A percentile compares a stretch with the other conserved stretches of the same genome.
Conservation (phyloP, 768 basidiomycete species). For the Boletus speciosus region DNA sequence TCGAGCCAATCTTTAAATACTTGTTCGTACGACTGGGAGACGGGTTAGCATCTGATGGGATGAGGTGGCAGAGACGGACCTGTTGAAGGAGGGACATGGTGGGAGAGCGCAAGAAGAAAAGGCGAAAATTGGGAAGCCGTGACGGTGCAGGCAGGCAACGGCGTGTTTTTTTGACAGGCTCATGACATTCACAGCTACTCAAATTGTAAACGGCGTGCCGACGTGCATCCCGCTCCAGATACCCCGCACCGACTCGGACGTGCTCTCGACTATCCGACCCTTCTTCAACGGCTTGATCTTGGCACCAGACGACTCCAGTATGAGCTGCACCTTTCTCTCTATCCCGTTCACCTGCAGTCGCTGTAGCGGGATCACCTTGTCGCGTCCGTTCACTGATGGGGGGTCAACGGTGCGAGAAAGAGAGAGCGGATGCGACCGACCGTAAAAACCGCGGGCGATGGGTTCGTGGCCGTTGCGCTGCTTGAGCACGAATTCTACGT, state of each 20-base stretch:
- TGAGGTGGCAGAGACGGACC: background rate
- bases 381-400: slow-evolving; percentile 72
- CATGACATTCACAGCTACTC: slow-evolving; percentile 13
- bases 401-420: slow-evolving; percentile 10
- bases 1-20: slow-evolving; percentile 12
- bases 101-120: slow-evolving; percentile 2
- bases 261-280: slow-evolving; percentile 64
- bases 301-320: slow-evolving; percentile 84
- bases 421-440: slow-evolving; percentile 36
- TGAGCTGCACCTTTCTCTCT: slow-evolving; percentile 72
- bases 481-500: slow-evolving; percentile 81
- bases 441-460: slow-evolving; percentile 79
- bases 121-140: background rate
- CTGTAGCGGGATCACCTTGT: slow-evolving; percentile 84
- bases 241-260: slow-evolving; percentile 76
- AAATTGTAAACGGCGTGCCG: slow-evolving; percentile 60
- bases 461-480: slow-evolving; percentile 75
- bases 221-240: slow-evolving; percentile 91
- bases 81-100: background rate
- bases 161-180: slow-evolving; percentile 33
- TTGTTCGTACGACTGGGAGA: slow-evolving; percentile 4
- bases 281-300: slow-evolving; percentile 80
- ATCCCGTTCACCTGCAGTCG: slow-evolving; percentile 71
- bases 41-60: background rate
- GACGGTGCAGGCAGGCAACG: slow-evolving; percentile 24